phyloP scores from a whole-genome alignment of 2,329 filamentous ascomycete species.

The Monosporascus sp. region DNA sequence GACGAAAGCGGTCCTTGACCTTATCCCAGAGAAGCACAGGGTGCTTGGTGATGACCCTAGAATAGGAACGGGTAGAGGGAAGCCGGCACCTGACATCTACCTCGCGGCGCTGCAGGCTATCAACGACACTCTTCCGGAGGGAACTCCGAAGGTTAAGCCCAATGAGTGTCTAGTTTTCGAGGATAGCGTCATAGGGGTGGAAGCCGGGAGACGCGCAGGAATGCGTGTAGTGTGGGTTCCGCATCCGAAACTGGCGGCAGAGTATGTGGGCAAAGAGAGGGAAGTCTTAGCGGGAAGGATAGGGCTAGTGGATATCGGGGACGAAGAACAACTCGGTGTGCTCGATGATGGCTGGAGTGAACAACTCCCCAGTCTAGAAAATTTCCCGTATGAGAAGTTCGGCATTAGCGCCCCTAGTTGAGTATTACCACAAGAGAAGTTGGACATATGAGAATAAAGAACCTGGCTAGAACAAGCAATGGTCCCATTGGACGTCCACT shows the following conservation, averaged over 20 bases:
- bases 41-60: slow-evolving; percentile 63
- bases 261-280: slow-evolving; percentile 26
- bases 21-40: slow-evolving; percentile 48
- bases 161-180: slow-evolving; percentile 71
- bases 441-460: too few species aligned
- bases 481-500: too few species aligned
- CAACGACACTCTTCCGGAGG: slow-evolving; percentile 49
- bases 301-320: slow-evolving; percentile 19
- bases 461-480: too few species aligned
- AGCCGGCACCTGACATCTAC: slow-evolving; percentile 71
- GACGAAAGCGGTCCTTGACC: slow-evolving; percentile 22
- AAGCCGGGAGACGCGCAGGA: slow-evolving; percentile 64
- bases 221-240: slow-evolving; percentile 72
- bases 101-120: slow-evolving; percentile 60
- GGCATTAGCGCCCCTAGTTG: slow-evolving; percentile 18
- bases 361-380: slow-evolving; percentile 28
- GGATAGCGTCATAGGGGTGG: slow-evolving; percentile 66
- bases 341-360: slow-evolving; percentile 34
- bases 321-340: slow-evolving; percentile 28
- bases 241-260: slow-evolving; percentile 48
- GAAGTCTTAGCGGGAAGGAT: slow-evolving; percentile 28
- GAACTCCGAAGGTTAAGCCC: slow-evolving; percentile 46
- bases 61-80: slow-evolving; percentile 58
- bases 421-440: slow-evolving; percentile 14
- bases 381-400: slow-evolving; percentile 33